phyloP scores from a whole-genome alignment of 768 basidiomycete genomes.

The Trametes villosa region DNA sequence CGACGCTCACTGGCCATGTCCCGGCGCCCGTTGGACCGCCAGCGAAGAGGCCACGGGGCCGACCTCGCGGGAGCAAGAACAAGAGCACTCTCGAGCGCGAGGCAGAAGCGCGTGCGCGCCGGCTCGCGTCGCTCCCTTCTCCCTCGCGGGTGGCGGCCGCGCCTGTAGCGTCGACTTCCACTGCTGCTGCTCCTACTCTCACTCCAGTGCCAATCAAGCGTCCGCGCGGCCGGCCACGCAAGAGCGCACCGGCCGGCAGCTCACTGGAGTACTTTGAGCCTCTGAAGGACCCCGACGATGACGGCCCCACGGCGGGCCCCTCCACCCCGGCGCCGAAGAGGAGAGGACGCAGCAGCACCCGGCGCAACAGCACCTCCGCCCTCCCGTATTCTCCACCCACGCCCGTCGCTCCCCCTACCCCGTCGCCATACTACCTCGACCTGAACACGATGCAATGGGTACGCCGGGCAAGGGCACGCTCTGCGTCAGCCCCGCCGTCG shows the following conservation, averaged over 20 bases:
- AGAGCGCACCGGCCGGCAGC: conserved; percentile 8
- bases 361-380: conserved; percentile 9
- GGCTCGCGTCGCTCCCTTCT: background rate
- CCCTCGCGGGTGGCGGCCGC: background rate
- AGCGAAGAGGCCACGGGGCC: background rate
- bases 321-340: background rate
- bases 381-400: background rate
- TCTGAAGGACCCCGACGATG: conserved; percentile 8
- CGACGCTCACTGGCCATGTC: background rate
- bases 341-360: conserved; percentile 2
- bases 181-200: background rate
- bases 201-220: conserved; percentile 13
- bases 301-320: background rate
- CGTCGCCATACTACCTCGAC: conserved; percentile 15
- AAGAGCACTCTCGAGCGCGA: conserved; percentile 11
- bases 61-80: conserved; percentile 20
- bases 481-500: conserved; percentile 7
- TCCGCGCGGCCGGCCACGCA: conserved; percentile 7
- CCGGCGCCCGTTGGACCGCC: background rate
- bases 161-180: background rate
- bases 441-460: conserved; percentile 15
- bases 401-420: background rate
- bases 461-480: conserved; percentile 3
- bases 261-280: conserved; percentile 15
- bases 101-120: background rate